Evolutionary conservation across 2,329 filamentous ascomycete genomes (phyloP), one percentile per base, ranked within the genome.

Genomic region (Cytospora paraplurivora): DNA sequence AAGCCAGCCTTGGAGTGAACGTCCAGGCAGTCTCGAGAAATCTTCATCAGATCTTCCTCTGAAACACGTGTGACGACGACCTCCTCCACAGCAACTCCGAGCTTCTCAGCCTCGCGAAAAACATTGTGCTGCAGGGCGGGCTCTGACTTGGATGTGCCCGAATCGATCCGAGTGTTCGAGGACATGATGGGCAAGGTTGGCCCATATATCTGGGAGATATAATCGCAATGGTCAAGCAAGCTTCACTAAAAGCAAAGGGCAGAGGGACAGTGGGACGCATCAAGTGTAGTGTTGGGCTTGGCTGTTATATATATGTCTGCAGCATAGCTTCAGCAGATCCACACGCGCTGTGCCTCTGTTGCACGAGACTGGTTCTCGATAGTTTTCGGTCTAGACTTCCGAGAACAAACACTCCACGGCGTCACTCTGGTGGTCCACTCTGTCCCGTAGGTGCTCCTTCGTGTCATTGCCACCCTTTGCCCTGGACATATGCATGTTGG

Each of bases 11-110:
- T 71, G 33, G 79, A 81, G 64, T 73, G 72, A 37, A 80, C 69
- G 4, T 61, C 72, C 49, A 81, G 71, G 3, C 78, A 75, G 35
- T 81, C 76, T 44, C 70, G 62, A 1, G 79, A 81, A 15, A 80
- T 71, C 10, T 69, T 72, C 64, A 76, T 76, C 17, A 82, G 64
- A 65, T 81, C 77, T 12, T 81, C 79, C 35, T 82, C 79, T 0
- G 78, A 78, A 34, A 82, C 73, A 17, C 77, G 75, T 19, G 77
- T 77, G 35, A 80, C 75, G 32, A 75, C 75, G 3, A 80, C 72
- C 66, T 82, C 79, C 60, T 81, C 79, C 5, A 79, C 71, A 62
- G 77, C 72, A 58, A 72, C 68, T 19, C 72, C 72, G 32, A 69
- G 67, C 66, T 73, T 72, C 19, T 75, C 71, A 33, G 71, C 71